These are phyloP conservation scores for Austroboletus novae-zelandiae DNA, from an alignment of 1,284 basidiomycete genomes.

Conservation along the genomic window DNA sequence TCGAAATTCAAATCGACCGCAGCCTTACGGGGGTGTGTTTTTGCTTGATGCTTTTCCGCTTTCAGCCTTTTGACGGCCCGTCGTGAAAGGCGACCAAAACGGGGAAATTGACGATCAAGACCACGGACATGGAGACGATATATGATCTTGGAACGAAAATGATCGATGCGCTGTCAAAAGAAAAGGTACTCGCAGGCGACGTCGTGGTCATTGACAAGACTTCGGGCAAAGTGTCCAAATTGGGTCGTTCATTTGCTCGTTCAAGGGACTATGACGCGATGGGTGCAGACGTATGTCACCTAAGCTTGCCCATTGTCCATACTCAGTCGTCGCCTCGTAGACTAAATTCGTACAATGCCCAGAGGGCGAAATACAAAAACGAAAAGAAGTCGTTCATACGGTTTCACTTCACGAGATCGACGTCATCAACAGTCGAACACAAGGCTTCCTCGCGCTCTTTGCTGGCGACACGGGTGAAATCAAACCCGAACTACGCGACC, in stretches of 20 bases:
- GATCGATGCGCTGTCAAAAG: conserved; percentile 96
- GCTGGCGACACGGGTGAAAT: conserved; percentile 97
- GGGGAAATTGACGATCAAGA: conserved; percentile 96
- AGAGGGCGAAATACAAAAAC: conserved; percentile 96
- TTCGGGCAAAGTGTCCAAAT: conserved; percentile 94
- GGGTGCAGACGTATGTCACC: conserved; percentile 85
- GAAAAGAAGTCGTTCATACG: conserved; percentile 95
- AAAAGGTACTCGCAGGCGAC: conserved; percentile 96
- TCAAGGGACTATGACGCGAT: conserved; percentile 99
- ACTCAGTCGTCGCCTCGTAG: conserved; percentile 39
- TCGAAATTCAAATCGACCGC: conserved; percentile 97
- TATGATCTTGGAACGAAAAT: conserved; percentile 99
- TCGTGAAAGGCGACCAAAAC: conserved; percentile 89
- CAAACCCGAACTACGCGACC: conserved; percentile 94
- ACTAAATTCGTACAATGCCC: conserved; percentile 98
- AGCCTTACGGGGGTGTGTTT: conserved; percentile 86
- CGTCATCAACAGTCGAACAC: conserved; percentile 97
- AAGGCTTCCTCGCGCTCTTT: conserved; percentile 81
- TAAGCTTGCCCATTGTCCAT: neutral
- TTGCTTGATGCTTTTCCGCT: neutral
- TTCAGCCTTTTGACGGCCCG: neutral
- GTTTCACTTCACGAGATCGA: conserved; percentile 99
- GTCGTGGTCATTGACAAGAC: conserved; percentile 97
- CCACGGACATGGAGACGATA: conserved; percentile 99
- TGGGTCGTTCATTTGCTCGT: conserved; percentile 92